Conservation (phyloP, 768 basidiomycete species). For the Clavaria fumosa region DNA sequence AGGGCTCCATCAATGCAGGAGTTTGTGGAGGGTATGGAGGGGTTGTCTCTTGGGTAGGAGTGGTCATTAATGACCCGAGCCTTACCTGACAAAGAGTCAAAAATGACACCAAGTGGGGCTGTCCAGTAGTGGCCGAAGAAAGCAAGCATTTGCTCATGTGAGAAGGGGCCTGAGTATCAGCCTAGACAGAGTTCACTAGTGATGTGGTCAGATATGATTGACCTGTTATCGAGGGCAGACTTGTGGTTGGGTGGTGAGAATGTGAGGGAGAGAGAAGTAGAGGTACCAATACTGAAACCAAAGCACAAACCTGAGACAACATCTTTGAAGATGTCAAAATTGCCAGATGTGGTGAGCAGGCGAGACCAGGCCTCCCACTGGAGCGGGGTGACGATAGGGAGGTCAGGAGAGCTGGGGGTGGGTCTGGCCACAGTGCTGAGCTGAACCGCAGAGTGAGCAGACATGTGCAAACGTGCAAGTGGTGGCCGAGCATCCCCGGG, state of each 20-base stretch:
- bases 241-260: slow-evolving; percentile 3
- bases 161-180: slow-evolving; percentile 11
- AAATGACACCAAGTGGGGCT: slow-evolving; percentile 11
- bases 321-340: slow-evolving; percentile 9
- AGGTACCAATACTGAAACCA: slow-evolving; percentile 9
- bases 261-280: background rate
- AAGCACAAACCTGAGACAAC: slow-evolving; percentile 10
- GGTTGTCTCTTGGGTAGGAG: slow-evolving; percentile 8
- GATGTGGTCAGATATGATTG: slow-evolving; percentile 8
- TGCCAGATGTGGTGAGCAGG: slow-evolving; percentile 1
- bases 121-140: slow-evolving; percentile 9
- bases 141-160: slow-evolving; percentile 4
- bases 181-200: slow-evolving; percentile 7
- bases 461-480: slow-evolving; percentile 2
- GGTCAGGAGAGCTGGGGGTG: slow-evolving; percentile 3
- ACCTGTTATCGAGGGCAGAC: slow-evolving; percentile 2
- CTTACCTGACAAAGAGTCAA: slow-evolving; percentile 10
- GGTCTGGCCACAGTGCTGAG: slow-evolving; percentile 5
- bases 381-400: slow-evolving; percentile 12
- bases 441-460: slow-evolving; percentile 11
- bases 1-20: background rate
- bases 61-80: slow-evolving; percentile 10
- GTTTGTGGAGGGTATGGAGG: slow-evolving; percentile 9
- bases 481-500: background rate
- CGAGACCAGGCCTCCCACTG: slow-evolving; percentile 8